Percentiles rank a stretch among this genome's conserved stretches.
These are phyloP conservation scores for Cryptosporidium ubiquitum DNA, from an alignment of 169 alveolate species.

Conservation along the genomic window DNA sequence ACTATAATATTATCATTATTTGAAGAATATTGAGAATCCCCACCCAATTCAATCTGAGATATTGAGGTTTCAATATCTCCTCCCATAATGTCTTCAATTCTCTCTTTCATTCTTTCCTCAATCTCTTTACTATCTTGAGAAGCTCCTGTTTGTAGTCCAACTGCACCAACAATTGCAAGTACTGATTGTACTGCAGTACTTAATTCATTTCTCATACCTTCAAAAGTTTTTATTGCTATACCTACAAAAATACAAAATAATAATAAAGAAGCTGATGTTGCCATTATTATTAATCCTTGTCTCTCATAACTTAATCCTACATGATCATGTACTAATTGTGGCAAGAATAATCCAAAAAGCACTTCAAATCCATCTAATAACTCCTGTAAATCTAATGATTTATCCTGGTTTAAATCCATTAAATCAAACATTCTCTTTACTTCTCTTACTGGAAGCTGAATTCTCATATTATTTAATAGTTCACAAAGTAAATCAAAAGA, in stretches of 20 bases:
- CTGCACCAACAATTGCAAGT: slow-evolving; percentile 80
- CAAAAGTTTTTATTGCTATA: slow-evolving; percentile 78
- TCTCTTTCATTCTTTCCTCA: slow-evolving; percentile 75
- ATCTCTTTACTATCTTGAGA: slow-evolving; percentile 76
- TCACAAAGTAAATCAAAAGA: slow-evolving; percentile 77
- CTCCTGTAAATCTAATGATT: slow-evolving; percentile 75
- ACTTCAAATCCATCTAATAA: slow-evolving; percentile 79
- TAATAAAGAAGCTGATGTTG: slow-evolving; percentile 71
- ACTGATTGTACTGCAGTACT: slow-evolving; percentile 81
- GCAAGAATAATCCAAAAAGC: slow-evolving; percentile 77
- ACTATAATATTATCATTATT: background rate
- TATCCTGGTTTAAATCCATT: slow-evolving; percentile 80
- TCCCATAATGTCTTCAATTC: slow-evolving; percentile 80
- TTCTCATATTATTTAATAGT: slow-evolving; percentile 77
- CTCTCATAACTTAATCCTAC: slow-evolving; percentile 78
- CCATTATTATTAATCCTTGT: slow-evolving; percentile 69
- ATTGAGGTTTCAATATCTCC: slow-evolving; percentile 75
- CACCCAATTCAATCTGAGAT: slow-evolving; percentile 73
- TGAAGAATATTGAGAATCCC: slow-evolving; percentile 37
- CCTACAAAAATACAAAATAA: slow-evolving; percentile 78
- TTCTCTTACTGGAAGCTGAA: slow-evolving; percentile 77
- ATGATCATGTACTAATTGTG: slow-evolving; percentile 74
- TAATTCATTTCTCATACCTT: slow-evolving; percentile 78
- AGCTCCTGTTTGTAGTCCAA: slow-evolving; percentile 80
- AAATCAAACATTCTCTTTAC: slow-evolving; percentile 80